Evolutionary conservation across 176 grass and related monocot species (phyloP).

Genomic region (Panicum miliaceum): DNA sequence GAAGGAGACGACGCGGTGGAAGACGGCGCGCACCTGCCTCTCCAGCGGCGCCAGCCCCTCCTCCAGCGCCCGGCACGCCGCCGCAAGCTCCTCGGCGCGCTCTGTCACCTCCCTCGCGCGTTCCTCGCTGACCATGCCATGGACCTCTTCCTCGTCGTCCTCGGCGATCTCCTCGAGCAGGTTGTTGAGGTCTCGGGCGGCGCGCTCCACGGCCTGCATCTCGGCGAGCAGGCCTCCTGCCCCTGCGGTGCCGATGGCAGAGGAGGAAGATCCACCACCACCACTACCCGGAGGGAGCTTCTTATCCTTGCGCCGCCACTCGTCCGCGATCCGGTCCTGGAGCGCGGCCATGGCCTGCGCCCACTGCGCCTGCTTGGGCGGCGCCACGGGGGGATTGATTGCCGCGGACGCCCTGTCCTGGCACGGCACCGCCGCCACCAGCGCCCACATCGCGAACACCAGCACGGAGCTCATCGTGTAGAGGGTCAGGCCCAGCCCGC

Average conservation of each 20-base stretch:
- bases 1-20: too few species aligned
- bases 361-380: constrained; percentile 75
- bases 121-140: constrained; percentile 26
- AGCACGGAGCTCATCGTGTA: constrained; percentile 18
- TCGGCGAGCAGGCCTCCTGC: constrained; percentile 59
- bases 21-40: constrained; percentile 75
- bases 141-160: constrained; percentile 14
- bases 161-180: constrained; percentile 59
- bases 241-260: too few species aligned
- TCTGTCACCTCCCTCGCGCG: constrained; percentile 42
- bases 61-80: constrained; percentile 58
- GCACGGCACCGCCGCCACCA: constrained; percentile 66
- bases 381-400: constrained; percentile 26
- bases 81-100: constrained; percentile 58
- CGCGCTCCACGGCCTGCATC: constrained; percentile 68
- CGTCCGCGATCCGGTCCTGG: constrained; percentile 67
- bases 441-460: constrained; percentile 76
- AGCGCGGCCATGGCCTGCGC: constrained; percentile 48
- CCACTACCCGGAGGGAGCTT: too few species aligned
- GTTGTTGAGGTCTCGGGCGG: constrained; percentile 54
- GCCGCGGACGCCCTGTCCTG: constrained; percentile 42
- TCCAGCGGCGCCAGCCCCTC: constrained; percentile 75
- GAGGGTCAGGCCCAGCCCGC: too few species aligned
- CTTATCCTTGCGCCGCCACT: constrained; percentile 64
- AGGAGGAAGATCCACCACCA: too few species aligned